phyloP scores from a whole-genome alignment of 2,329 filamentous ascomycete species.

The Cylindrodendrum hubeiense region DNA sequence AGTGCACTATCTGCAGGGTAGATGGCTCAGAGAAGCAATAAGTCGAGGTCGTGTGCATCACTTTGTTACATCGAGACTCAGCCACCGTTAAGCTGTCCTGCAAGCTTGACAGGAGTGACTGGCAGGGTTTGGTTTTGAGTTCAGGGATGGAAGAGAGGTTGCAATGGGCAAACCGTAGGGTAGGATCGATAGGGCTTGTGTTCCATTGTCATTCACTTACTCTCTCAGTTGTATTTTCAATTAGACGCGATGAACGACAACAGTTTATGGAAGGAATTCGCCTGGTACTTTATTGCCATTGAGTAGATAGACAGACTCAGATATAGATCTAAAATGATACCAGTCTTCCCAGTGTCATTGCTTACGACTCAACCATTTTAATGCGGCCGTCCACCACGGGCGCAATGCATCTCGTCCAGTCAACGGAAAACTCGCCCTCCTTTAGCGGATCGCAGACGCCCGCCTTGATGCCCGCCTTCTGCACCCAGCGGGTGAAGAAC shows the following conservation, averaged over 20 bases:
- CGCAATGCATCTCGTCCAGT: conserved; percentile 86
- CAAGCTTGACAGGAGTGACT: neutral
- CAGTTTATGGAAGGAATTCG: neutral
- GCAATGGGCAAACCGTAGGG: neutral
- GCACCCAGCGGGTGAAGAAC: conserved; percentile 80
- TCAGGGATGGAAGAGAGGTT: neutral
- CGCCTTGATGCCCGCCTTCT: conserved; percentile 72
- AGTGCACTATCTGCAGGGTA: neutral
- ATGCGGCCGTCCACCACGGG: conserved; percentile 85
- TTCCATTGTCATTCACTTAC: neutral
- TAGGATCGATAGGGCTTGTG: neutral
- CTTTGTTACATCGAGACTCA: neutral
- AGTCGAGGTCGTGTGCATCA: neutral
- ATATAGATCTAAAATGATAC: neutral
- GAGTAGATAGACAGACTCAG: neutral
- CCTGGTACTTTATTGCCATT: neutral
- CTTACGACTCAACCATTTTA: conserved; percentile 52
- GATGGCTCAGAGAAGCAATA: neutral
- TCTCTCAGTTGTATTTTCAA: neutral
- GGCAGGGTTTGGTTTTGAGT: neutral
- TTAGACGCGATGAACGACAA: neutral
- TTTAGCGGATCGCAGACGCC: conserved; percentile 66
- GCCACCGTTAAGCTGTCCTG: neutral
- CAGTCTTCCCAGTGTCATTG: neutral
- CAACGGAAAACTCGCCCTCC: conserved; percentile 70